Evolutionary conservation across 805 yeast genomes (phyloP).

Genomic region (Saccharomycopsis lassenensis): DNA sequence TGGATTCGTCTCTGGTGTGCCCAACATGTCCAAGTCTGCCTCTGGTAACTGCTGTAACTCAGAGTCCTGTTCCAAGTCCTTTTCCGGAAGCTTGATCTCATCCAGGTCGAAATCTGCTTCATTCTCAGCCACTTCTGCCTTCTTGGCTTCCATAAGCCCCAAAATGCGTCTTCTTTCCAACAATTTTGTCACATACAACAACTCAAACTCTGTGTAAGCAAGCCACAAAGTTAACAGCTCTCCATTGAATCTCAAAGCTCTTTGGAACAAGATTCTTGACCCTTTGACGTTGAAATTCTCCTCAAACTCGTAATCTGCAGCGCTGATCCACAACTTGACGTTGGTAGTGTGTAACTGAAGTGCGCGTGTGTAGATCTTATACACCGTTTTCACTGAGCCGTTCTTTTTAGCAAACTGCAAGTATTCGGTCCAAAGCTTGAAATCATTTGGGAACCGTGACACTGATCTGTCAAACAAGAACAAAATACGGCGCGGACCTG

Average conservation of each 20-base stretch:
- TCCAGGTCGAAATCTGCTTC: conserved; percentile 27
- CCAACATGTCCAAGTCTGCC: conserved; percentile 75
- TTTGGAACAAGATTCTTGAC: conserved; percentile 77
- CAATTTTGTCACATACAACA: conserved; percentile 73
- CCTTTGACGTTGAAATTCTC: conserved; percentile 80
- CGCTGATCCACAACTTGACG: conserved; percentile 84
- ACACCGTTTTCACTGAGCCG: conserved; percentile 61
- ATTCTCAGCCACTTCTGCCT: conserved; percentile 23
- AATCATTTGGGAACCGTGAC: conserved; percentile 65
- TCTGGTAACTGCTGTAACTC: conserved; percentile 66
- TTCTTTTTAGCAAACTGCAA: conserved; percentile 55
- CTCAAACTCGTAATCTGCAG: conserved; percentile 90
- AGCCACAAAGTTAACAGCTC: conserved; percentile 68
- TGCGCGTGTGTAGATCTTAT: conserved; percentile 65
- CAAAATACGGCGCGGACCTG: conserved; percentile 68
- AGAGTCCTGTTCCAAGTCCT: conserved; percentile 35
- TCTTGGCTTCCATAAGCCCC: conserved; percentile 43
- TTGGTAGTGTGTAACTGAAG: conserved; percentile 86
- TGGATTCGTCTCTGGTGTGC: conserved; percentile 75
- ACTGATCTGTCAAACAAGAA: conserved; percentile 80
- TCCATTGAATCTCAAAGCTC: conserved; percentile 73
- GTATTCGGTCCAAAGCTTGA: conserved; percentile 69
- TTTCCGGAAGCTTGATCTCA: conserved; percentile 36
- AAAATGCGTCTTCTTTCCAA: conserved; percentile 74
- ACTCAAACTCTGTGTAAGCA: conserved; percentile 79